Conservation (phyloP, 2,329 filamentous ascomycete species). For the Acrodontium crateriforme region DNA sequence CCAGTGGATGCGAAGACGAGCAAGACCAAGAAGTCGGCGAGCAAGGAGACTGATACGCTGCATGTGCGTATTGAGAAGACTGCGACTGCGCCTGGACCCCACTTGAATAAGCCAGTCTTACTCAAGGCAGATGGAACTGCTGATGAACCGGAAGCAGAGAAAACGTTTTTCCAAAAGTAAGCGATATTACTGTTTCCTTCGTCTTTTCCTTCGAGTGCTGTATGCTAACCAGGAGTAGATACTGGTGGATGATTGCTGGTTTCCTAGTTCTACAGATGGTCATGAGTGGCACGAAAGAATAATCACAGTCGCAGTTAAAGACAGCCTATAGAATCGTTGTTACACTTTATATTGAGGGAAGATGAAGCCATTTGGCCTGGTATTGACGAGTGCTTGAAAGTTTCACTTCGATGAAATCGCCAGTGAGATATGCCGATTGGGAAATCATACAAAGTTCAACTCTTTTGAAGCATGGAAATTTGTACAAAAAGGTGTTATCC, state of each 20-base stretch:
- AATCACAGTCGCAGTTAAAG: too few relatives aligned
- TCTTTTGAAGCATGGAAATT: too few relatives aligned
- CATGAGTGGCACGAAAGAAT: constrained; percentile 26
- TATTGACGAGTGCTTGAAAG: too few relatives aligned
- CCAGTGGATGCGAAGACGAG: constrained; percentile 5
- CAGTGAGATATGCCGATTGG: too few relatives aligned
- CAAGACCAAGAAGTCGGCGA: constrained; percentile 14
- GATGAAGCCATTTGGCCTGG: too few relatives aligned
- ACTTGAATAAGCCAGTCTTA: constrained; percentile 40
- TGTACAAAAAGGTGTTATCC: too few relatives aligned
- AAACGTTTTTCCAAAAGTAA: constrained; percentile 39
- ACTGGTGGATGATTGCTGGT: constrained; percentile 37
- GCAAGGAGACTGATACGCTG: too few relatives aligned
- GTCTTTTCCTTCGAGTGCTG: constrained; percentile 6
- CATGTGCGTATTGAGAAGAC: constrained; percentile 29
- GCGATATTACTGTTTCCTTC: constrained; percentile 11
- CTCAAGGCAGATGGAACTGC: constrained; percentile 43
- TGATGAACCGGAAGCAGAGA: constrained; percentile 31
- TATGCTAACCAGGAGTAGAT: constrained; percentile 19
- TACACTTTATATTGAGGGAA: too few relatives aligned
- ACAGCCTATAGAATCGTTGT: too few relatives aligned
- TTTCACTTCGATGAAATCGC: too few relatives aligned
- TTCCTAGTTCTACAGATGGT: constrained; percentile 35
- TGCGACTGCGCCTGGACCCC: constrained; percentile 26
- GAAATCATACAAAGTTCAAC: too few relatives aligned